Base-by-base conservation (phyloP, 2,329 filamentous ascomycete genomes). In the Clarireedia homoeocarpa region DNA sequence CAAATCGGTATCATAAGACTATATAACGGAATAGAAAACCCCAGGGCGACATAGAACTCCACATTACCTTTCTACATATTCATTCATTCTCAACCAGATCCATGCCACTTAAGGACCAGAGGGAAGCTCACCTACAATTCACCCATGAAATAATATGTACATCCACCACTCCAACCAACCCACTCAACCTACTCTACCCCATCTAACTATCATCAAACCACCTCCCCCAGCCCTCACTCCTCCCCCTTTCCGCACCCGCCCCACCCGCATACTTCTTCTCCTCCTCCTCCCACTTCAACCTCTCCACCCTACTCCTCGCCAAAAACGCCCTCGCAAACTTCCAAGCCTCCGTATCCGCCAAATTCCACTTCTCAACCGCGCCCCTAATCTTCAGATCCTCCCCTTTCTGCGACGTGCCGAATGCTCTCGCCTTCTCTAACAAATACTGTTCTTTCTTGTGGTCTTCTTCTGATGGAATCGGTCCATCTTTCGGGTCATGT, bases 261-360 rank as follows among this genome's bases (percentile, higher is more conserved):
- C 82, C 82, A 7, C 81, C 82, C 5, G 77, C 80, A 67, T 81
- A 89, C 62, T 75, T 78, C 60, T 77, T 77, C 72, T 89, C 85
- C 58, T 86, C 80, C 59, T 84, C 79, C 67, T 89, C 85, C 85
- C 86, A 91, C 64, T 79, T 75, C 62, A 75, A 69, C 56, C 86
- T 74, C 74, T 90, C 86, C 47, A 85, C 74, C 26, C 76, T 72
- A 44, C 79, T 74, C 39, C 86, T 73, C 17, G 85, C 86, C 51
- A 83, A 73, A 61, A 80, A 89, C 0, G 88, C 86, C 39, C 84
- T 74, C 5, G 84, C 78, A 66, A 91, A 91, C 65, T 81, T 82
- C 88, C 88, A 92, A 1, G 83, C 83, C 71, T 92, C 88, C 1
- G 84, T 85, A 65, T 92, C 88, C 0, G 83, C 86, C 61, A 90